Evolutionary conservation across 2,329 filamentous ascomycete genomes (phyloP).

Genomic region (Ophiostoma perfectum): DNA sequence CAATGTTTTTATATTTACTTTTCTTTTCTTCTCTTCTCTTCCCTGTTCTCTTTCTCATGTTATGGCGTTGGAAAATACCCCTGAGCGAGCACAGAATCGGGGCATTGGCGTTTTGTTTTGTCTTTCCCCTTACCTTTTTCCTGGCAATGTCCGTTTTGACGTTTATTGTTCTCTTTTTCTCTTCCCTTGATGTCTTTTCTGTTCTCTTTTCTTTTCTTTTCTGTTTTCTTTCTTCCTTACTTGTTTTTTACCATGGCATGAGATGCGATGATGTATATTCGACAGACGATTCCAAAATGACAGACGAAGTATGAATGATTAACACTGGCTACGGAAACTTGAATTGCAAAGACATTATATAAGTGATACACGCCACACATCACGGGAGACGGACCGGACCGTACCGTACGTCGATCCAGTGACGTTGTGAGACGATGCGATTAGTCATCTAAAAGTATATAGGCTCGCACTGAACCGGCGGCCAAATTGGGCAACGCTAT

Average conservation of each 20-base stretch:
- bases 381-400: too few species aligned
- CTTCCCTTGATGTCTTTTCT: neutral
- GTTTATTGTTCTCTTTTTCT: conserved; percentile 3
- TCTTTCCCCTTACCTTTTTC: neutral
- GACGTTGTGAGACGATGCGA: too few species aligned
- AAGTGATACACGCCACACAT: too few species aligned
- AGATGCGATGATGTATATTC: conserved; percentile 10
- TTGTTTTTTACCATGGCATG: neutral
- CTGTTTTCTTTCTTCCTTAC: neutral
- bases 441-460: too few species aligned
- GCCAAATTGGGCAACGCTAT: too few species aligned
- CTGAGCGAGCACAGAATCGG: conserved; percentile 10
- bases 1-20: neutral
- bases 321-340: too few species aligned
- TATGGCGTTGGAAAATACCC: conserved; percentile 17
- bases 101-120: conserved; percentile 7
- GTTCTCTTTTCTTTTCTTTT: neutral
- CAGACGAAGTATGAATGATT: conserved; percentile 13
- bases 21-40: neutral
- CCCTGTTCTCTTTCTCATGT: neutral
- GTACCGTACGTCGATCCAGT: too few species aligned
- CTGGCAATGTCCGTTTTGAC: neutral
- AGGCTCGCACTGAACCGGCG: too few species aligned
- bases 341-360: too few species aligned
- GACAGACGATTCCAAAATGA: conserved; percentile 10